phyloP scores from a whole-genome alignment of 192 early-diverging fungal genomes.

The Powellomyces hirtus region DNA sequence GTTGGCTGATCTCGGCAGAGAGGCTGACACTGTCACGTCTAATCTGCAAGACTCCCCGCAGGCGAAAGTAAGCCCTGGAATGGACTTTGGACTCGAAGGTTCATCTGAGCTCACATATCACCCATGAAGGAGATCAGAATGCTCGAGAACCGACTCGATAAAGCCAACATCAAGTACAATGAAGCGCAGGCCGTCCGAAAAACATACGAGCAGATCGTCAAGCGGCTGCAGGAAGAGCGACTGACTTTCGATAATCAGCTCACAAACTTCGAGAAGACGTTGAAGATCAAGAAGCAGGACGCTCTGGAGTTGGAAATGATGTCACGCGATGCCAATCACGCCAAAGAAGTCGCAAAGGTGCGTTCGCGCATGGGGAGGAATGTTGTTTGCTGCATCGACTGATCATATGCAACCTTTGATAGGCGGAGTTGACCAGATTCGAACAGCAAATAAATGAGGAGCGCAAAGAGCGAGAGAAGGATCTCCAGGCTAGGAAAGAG shows the following conservation, averaged over 20 bases:
- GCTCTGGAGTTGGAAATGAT: constrained; percentile 57
- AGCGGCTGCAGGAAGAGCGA: constrained; percentile 59
- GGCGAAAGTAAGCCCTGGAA: constrained; percentile 39
- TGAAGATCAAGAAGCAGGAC: constrained; percentile 55
- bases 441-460: constrained; percentile 65
- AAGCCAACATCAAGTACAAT: constrained; percentile 66
- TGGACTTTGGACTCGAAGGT: neutral
- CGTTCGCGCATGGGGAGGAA: neutral
- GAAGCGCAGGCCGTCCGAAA: constrained; percentile 62
- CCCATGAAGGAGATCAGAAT: constrained; percentile 51
- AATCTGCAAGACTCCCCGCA: constrained; percentile 50
- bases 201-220: constrained; percentile 61
- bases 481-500: constrained; percentile 50
- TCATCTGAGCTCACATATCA: neutral
- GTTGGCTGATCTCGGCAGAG: constrained; percentile 47
- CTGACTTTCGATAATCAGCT: constrained; percentile 62
- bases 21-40: constrained; percentile 44
- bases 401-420: neutral
- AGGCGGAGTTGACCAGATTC: constrained; percentile 54
- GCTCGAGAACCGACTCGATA: constrained; percentile 62
- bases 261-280: constrained; percentile 57
- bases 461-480: constrained; percentile 57
- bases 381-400: neutral
- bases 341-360: constrained; percentile 60
- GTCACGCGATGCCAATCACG: constrained; percentile 61